Percentiles rank a stretch among this genome's conserved stretches.
Conservation (phyloP, 1,284 basidiomycete species). For the Irpex rosettiformis region DNA sequence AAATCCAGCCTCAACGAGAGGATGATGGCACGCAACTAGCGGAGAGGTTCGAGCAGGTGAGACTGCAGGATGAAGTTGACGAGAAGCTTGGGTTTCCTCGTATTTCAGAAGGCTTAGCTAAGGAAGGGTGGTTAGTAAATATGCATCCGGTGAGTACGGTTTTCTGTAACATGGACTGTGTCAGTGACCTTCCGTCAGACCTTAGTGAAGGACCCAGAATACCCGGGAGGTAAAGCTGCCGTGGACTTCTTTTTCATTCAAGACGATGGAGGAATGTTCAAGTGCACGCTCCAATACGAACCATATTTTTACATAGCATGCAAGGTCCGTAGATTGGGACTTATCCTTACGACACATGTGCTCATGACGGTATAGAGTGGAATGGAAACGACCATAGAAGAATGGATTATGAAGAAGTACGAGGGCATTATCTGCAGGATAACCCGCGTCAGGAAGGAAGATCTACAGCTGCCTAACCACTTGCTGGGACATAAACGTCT, state of each 20-base stretch:
- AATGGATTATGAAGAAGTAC: slow-evolving; percentile 94
- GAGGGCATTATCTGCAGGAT: slow-evolving; percentile 84
- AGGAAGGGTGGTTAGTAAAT: slow-evolving; percentile 94
- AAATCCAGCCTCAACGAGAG: slow-evolving; percentile 58
- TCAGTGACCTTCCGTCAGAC: slow-evolving; percentile 46
- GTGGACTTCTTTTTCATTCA: slow-evolving; percentile 99
- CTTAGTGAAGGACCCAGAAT: slow-evolving; percentile 79
- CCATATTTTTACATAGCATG: slow-evolving; percentile 95
- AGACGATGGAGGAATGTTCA: slow-evolving; percentile 96
- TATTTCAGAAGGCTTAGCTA: slow-evolving; percentile 68
- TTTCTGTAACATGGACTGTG: neutral
- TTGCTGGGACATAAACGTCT: slow-evolving; percentile 88
- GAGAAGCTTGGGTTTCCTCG: slow-evolving; percentile 88
- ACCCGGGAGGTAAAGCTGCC: slow-evolving; percentile 79
- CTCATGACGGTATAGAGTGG: slow-evolving; percentile 54
- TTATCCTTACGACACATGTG: neutral
- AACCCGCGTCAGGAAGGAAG: slow-evolving; percentile 85
- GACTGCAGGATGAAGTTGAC: slow-evolving; percentile 83
- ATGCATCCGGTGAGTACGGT: slow-evolving; percentile 85
- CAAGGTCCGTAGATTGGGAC: slow-evolving; percentile 54
- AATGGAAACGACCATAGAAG: slow-evolving; percentile 89
- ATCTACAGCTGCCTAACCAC: slow-evolving; percentile 95
- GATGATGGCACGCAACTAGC: slow-evolving; percentile 84
- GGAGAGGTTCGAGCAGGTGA: slow-evolving; percentile 80
- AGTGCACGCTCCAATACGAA: slow-evolving; percentile 89